Base-by-base conservation (phyloP, 108 stramenopile species). In the Chaetoceros tenuissimus region DNA sequence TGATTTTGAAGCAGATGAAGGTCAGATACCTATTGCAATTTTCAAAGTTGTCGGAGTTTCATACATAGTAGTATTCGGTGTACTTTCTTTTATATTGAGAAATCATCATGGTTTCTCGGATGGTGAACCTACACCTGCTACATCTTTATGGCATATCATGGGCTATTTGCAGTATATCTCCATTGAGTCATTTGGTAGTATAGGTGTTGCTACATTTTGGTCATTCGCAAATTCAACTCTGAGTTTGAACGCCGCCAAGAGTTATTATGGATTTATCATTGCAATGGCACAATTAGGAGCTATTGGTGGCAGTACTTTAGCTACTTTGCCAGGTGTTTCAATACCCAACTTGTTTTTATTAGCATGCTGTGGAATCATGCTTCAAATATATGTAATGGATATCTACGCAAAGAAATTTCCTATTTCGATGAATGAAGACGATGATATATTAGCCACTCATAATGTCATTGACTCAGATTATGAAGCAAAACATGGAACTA, bases 151-250 rank as follows among this genome's bases (percentile, higher is more conserved):
- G 69, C 76, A 91, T 17, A 31, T 92, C 7, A 47, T 98, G 29
- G 97, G 92, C 7, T 96, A 94, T 75, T 55, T 79, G 27, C 53
- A 85, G 3, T 96, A 89, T 75, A 78, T 92, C 1, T 78, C 86
- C 2, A 85, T 97, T 18, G 97, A 97, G 68, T 94, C 94, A 7
- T 97, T 84, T 73, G 97, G 97, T 3, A 95, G 94, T 3, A 67
- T 97, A 8, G 75, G 90, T 5, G 94, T 97, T 50, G 89, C 94
- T 5, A 73, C 80, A 25, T 97, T 96, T 75, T 97, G 97, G 97
- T 86, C 93, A 53, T 96, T 85, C 67, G 80, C 89, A 49, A 97
- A 97, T 62, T 85, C 95, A 16, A 87, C 85, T 20, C 62, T 94
- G 28, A 82, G 88, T 29, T 55, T 96, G 47, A 71, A 82, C 17